These are phyloP conservation scores for Purpureocillium lavendulum DNA, from an alignment of 2,329 filamentous ascomycete genomes.

Conservation along the genomic window DNA sequence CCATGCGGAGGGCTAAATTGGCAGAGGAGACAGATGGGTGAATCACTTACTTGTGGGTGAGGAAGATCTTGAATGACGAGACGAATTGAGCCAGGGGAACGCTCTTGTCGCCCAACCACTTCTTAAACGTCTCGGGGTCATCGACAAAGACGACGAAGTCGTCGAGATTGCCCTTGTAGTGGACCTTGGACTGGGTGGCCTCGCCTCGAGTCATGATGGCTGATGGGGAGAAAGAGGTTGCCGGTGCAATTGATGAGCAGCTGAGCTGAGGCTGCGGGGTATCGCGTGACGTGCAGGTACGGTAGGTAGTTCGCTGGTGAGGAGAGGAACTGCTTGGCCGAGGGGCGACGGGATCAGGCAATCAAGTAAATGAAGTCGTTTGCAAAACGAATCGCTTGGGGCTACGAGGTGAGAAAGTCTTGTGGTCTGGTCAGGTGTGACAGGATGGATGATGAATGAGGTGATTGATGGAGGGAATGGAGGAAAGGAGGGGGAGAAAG, in stretches of 20 bases:
- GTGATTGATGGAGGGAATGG: too few relatives aligned
- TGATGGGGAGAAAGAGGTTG: conserved; percentile 8
- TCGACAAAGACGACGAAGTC: conserved; percentile 55
- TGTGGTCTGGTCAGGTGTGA: too few relatives aligned
- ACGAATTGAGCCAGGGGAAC: conserved; percentile 79
- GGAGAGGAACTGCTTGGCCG: background rate
- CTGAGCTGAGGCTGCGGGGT: conserved; percentile 2
- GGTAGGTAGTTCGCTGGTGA: background rate
- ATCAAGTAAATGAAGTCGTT: background rate
- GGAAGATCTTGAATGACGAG: conserved; percentile 80
- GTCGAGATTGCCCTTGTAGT: conserved; percentile 66
- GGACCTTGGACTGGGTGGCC: conserved; percentile 64
- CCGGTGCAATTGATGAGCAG: background rate
- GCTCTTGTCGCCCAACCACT: conserved; percentile 75
- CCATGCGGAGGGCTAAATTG: too few relatives aligned
- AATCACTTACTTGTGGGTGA: conserved; percentile 77
- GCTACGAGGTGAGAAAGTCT: background rate
- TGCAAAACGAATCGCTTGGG: background rate
- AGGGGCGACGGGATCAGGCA: background rate
- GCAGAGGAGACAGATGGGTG: too few relatives aligned
- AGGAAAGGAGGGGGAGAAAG: background rate
- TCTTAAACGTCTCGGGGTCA: conserved; percentile 54
- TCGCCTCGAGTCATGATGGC: conserved; percentile 64
- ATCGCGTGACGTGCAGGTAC: conserved; percentile 1
- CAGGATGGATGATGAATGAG: too few relatives aligned